Evolutionary conservation across 1,284 basidiomycete genomes (phyloP).

Genomic region (Cryptococcus depauperatus): DNA sequence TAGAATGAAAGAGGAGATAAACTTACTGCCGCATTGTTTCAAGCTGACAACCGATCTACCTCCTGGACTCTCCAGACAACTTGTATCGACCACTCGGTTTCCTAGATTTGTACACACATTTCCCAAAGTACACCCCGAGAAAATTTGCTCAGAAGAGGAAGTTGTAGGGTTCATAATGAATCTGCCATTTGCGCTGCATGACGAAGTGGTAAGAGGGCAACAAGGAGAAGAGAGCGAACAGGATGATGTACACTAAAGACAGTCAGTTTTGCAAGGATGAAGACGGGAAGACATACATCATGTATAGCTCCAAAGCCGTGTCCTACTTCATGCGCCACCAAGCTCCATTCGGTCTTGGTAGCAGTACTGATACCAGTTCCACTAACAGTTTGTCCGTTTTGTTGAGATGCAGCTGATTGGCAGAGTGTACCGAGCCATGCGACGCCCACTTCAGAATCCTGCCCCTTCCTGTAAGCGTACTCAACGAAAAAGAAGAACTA

Average conservation of each 20-base stretch:
- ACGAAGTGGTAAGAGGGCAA: slow-evolving; percentile 59
- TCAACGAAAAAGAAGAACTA: slow-evolving; percentile 75
- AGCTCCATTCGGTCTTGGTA: slow-evolving; percentile 57
- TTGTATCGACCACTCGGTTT: slow-evolving; percentile 48
- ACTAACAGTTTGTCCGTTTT: slow-evolving; percentile 54
- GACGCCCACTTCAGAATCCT: slow-evolving; percentile 65
- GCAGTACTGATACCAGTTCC: slow-evolving; percentile 79
- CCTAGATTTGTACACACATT: slow-evolving; percentile 60
- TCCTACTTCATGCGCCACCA: slow-evolving; percentile 57
- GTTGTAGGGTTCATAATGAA: slow-evolving; percentile 80
- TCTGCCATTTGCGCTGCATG: slow-evolving; percentile 58
- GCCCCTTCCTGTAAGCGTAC: slow-evolving; percentile 23
- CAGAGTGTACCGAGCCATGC: slow-evolving; percentile 80
- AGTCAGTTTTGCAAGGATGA: neutral
- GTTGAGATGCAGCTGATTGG: slow-evolving; percentile 51
- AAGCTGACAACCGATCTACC: slow-evolving; percentile 32
- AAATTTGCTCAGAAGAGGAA: slow-evolving; percentile 56
- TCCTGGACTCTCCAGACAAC: slow-evolving; percentile 57
- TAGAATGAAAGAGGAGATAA: neutral
- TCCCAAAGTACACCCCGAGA: slow-evolving; percentile 73
- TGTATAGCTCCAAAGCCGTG: slow-evolving; percentile 78
- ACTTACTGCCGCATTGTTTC: slow-evolving; percentile 44
- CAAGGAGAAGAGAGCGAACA: slow-evolving; percentile 57
- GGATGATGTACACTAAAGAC: slow-evolving; percentile 55
- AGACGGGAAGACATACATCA: slow-evolving; percentile 50